Conservation (phyloP, 1,284 basidiomycete species). For the Stereum hirsutum region DNA sequence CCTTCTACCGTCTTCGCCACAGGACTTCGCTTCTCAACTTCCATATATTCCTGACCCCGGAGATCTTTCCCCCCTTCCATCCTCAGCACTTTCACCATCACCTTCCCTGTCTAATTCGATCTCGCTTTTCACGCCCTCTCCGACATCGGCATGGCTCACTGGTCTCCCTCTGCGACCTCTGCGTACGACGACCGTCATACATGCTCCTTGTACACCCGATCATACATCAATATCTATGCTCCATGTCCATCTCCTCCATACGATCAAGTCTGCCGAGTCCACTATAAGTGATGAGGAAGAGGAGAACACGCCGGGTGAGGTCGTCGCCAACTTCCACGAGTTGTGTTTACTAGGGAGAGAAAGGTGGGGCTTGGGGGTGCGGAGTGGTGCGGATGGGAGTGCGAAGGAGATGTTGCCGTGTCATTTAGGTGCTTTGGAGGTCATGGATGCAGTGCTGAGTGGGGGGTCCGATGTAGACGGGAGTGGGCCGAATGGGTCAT, state of each 20-base stretch:
- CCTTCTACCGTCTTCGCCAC: constrained; percentile 21
- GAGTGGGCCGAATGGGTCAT: too few relatives aligned
- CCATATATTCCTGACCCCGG: constrained; percentile 22
- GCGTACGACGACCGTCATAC: constrained; percentile 47
- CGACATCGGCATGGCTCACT: too few relatives aligned
- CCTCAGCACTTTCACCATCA: constrained; percentile 14
- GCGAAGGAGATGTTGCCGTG: constrained; percentile 47
- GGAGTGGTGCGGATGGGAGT: too few relatives aligned
- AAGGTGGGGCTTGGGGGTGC: constrained; percentile 45
- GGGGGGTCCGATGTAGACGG: constrained; percentile 10
- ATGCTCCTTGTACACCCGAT: constrained; percentile 31
- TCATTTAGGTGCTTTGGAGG: constrained; percentile 59
- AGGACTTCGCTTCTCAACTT: constrained; percentile 11
- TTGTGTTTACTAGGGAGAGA: constrained; percentile 48
- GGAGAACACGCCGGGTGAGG: constrained; percentile 38
- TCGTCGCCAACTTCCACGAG: constrained; percentile 60
- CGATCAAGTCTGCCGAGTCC: constrained; percentile 29
- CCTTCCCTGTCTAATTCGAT: too few relatives aligned
- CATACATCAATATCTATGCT: constrained; percentile 39
- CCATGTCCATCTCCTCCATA: constrained; percentile 51
- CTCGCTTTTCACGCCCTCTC: too few relatives aligned
- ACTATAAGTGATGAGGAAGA: constrained; percentile 25
- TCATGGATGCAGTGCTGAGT: constrained; percentile 36
- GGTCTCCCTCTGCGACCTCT: constrained; percentile 35
- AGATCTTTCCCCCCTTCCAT: constrained; percentile 17